These are phyloP conservation scores for Tuber microsphaerosporum DNA, from an alignment of 495 filamentous ascomycete species.

Conservation along the genomic window DNA sequence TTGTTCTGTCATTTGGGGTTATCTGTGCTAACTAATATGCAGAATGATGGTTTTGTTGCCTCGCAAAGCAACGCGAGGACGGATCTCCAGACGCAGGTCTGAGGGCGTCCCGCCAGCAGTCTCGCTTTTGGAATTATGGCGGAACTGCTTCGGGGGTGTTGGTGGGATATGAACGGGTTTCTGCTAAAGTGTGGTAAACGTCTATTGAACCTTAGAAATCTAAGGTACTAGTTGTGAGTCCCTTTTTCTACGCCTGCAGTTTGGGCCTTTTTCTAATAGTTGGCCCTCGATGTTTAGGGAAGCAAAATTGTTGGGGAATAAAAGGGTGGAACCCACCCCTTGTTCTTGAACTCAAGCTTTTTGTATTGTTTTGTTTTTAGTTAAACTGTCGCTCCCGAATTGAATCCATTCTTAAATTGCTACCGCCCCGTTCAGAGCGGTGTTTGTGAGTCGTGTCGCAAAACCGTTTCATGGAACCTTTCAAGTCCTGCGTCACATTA, in stretches of 20 bases:
- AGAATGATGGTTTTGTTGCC: constrained; percentile 15
- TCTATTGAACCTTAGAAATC: neutral
- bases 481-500: neutral
- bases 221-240: neutral
- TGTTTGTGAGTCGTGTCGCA: neutral
- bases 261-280: neutral
- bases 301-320: neutral
- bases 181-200: neutral
- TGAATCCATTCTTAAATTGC: neutral
- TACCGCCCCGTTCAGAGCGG: neutral
- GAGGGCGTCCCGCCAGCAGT: constrained; percentile 13
- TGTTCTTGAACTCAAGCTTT: neutral
- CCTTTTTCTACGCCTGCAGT: neutral
- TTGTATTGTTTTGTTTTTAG: neutral
- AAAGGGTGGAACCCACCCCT: neutral
- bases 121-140: constrained; percentile 6
- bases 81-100: constrained; percentile 13
- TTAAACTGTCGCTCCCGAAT: constrained; percentile 2
- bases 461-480: neutral
- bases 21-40: constrained; percentile 30
- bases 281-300: neutral
- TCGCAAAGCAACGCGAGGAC: constrained; percentile 14
- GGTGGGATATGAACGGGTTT: neutral
- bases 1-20: neutral
- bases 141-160: constrained; percentile 8